Evolutionary conservation across 2,329 filamentous ascomycete species (phyloP), one percentile per base, ranked within the genome.

Genomic region (Trichoderma sp.): DNA sequence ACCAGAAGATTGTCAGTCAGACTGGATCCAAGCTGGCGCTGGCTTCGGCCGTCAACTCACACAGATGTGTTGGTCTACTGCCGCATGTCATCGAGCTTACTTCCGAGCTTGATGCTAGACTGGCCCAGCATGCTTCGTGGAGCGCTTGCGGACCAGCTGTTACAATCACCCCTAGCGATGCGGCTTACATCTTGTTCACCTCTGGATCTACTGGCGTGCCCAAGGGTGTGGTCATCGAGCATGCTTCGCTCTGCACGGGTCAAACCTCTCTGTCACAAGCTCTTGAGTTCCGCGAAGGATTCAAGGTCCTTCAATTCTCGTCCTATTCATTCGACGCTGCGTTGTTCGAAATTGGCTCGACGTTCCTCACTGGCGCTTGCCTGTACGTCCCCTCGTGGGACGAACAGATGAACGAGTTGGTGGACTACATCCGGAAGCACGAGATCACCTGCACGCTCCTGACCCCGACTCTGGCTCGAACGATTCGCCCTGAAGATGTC

Each of bases 141-240:
- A 50, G 28, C 15, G 9, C 17, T 14, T 4, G 24, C 7, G 19
- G 26, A 28, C 64, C 63, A 41, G 15, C 41, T 14, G 41, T 63
- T 0, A 21, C 54, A 9, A 2, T 47, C n/a, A 30, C 26, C 0
- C 26, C 60, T 9, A 55, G 28, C 10, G 60, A 63, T 54, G 59
- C 75, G 50, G 74, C 79, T n/a, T 80, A 80, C 60, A 82, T 86
- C 69, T 83, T 86, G 70, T 87, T 86, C 70, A 86, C 84, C 28
- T 86, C 84, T 3, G 84, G 84, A 24, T 85, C 82, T 62, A 87
- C 84, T 0, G 84, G 84, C 6, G 79, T 79, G 63, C 84, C 84
- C 9, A 87, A 86, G 74, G 84, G 84, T 28, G 82, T 86, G 17
- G 75, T 85, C 24, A 73, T 79, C 19, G 55, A 67, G 41, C 65